These are phyloP conservation scores for Mychonastes homosphaera DNA, from an alignment of 139 green algal species.

Conservation along the genomic window DNA sequence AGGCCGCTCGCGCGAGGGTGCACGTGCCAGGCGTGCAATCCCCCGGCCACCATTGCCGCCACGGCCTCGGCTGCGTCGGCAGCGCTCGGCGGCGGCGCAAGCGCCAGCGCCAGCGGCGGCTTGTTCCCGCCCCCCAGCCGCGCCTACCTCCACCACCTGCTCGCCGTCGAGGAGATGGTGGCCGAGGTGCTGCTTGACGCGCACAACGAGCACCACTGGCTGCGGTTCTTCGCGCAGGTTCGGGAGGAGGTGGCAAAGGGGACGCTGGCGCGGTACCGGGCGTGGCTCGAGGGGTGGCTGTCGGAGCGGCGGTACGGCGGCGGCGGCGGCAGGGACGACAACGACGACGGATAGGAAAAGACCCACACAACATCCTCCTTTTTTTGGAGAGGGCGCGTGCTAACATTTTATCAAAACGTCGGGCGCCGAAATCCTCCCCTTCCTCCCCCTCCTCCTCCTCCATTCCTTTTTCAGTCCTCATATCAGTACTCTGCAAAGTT, in stretches of 20 bases:
- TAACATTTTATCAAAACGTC: too few species aligned
- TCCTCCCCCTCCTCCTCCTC: conserved; percentile 9
- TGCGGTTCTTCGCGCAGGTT: conserved; percentile 41
- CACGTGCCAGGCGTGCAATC: conserved; percentile 58
- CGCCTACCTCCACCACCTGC: conserved; percentile 70
- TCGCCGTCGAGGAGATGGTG: conserved; percentile 64
- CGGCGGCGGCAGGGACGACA: too few species aligned
- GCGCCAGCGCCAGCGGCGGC: too few species aligned
- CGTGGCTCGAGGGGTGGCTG: conserved; percentile 28
- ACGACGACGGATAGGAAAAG: too few species aligned
- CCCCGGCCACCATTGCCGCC: too few species aligned
- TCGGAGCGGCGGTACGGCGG: too few species aligned
- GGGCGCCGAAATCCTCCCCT: too few species aligned
- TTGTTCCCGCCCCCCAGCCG: conserved; percentile 41
- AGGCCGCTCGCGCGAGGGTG: conserved; percentile 46
- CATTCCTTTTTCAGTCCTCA: too few species aligned
- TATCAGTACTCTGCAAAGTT: conserved; percentile 58
- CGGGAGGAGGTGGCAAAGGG: conserved; percentile 28
- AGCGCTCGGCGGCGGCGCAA: too few species aligned
- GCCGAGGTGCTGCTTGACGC: conserved; percentile 59
- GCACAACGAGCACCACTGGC: conserved; percentile 59
- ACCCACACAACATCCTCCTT: too few species aligned
- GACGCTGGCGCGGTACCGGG: conserved; percentile 22
- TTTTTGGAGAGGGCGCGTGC: too few species aligned
- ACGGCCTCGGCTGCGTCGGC: too few species aligned